Conservation (phyloP, 2,329 filamentous ascomycete genomes). For the Colletotrichum cereale region DNA sequence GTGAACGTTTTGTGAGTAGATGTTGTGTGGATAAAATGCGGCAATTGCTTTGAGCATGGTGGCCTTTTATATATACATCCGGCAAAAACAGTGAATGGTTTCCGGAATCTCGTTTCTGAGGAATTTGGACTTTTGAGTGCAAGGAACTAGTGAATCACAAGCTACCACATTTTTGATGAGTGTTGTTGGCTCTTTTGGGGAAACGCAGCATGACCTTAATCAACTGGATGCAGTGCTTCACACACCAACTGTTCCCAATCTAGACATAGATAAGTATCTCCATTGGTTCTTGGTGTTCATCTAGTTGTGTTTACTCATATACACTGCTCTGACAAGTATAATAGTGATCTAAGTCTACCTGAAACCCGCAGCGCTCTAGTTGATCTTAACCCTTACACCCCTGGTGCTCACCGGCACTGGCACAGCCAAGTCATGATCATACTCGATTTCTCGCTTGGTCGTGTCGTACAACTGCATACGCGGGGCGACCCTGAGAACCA, state of each 20-base stretch:
- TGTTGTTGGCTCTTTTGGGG: too few relatives aligned
- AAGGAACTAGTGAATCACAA: not conserved
- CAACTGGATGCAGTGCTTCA: too few relatives aligned
- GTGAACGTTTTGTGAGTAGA: not conserved
- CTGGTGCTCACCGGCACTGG: conserved; percentile 41
- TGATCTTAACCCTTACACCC: conserved; percentile 36
- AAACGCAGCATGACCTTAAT: too few relatives aligned
- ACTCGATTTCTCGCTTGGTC: conserved; percentile 44
- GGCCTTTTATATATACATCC: not conserved
- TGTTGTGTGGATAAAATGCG: not conserved
- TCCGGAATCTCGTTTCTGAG: too few relatives aligned
- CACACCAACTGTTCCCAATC: too few relatives aligned
- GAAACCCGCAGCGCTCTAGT: not conserved
- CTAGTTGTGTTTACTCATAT: not conserved
- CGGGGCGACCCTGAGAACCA: conserved; percentile 47
- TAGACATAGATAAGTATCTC: not conserved
- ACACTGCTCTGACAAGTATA: not conserved
- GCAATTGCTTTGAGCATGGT: not conserved
- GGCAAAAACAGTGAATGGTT: not conserved
- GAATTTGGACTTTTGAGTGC: not conserved
- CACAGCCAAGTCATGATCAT: conserved; percentile 45
- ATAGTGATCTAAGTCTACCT: too few relatives aligned
- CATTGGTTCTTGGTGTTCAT: too few relatives aligned
- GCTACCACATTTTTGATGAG: too few relatives aligned
- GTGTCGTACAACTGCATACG: conserved; percentile 47